Base-by-base conservation (phyloP, 192 early-diverging fungal species). In the Podila minutissima region DNA sequence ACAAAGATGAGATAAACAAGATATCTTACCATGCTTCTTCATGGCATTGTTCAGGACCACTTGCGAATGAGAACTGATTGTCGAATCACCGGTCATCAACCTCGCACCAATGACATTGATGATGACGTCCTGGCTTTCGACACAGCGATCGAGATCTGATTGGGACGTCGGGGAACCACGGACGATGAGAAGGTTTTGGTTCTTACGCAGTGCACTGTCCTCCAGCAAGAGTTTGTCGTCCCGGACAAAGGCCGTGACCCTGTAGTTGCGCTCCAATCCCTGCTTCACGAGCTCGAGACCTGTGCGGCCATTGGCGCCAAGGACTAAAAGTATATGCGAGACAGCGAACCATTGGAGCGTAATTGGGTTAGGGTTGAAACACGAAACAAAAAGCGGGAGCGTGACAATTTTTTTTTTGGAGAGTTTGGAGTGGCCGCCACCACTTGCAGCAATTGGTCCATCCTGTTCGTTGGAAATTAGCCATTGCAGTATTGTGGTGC, bases 121-220 rank as follows among this genome's bases (percentile, higher is more conserved):
- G 17, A 84, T 71, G 9, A 75, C 83, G 76, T 84, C 83, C 13
- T 84, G 76, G 2, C 71, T 74, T 59, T 84, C 83, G 13, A 84
- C 69, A 33, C 77, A 79, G 15, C 79, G 61, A 29, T 84, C 83
- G 2, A 84, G 41, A 59, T 84, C 83, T 8, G 57, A 57, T 19
- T 74, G 74, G 5, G 77, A 76, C 41, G 74, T 73, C 0, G 79
- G 71, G 0, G 77, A 84, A 1, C 83, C 83, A 4, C 74, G 38
- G 33, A 75, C 70, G 29, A 84, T 82, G 31, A 82, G 59, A 13
- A 84, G 62, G 33, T 84, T 84, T 20, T 75, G 77, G 46, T 84
- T 82, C 62, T 74, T 74, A 12, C 77, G 72, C n/a, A 82, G 57
- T 11, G 62, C 49, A 26, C 58, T 59, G 55, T 72, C 69, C 32